A percentile compares a stretch with the other conserved stretches of the same genome.
Evolutionary conservation across 1,284 basidiomycete genomes (phyloP).

Genomic region (Heterobasidion occidentale): DNA sequence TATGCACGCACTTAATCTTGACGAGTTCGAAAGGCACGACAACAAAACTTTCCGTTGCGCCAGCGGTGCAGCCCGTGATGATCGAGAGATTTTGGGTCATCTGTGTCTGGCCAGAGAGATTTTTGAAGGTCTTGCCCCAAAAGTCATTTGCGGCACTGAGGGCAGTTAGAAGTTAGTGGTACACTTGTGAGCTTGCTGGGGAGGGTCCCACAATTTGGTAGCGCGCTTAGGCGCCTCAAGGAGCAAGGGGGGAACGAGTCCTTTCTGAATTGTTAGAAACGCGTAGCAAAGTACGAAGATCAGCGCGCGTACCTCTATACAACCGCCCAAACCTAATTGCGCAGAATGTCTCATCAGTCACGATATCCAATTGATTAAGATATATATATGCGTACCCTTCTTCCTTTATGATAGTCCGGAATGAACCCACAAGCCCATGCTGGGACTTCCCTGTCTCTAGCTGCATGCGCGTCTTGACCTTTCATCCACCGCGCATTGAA

Average conservation of each 20-base stretch:
- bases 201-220: constrained; percentile 77
- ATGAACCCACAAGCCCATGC: constrained; percentile 77
- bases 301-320: constrained; percentile 63
- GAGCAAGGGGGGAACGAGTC: constrained; percentile 91
- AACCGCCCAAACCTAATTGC: constrained; percentile 63
- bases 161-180: neutral
- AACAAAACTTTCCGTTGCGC: constrained; percentile 91
- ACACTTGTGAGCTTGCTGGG: neutral
- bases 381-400: constrained; percentile 61
- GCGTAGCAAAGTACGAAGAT: neutral
- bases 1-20: constrained; percentile 70
- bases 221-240: constrained; percentile 98
- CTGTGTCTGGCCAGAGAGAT: constrained; percentile 60
- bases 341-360: neutral
- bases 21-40: constrained; percentile 96
- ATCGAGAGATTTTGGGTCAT: constrained; percentile 87
- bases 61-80: constrained; percentile 88
- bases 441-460: constrained; percentile 77
- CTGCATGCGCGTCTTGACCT: constrained; percentile 98
- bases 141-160: constrained; percentile 81
- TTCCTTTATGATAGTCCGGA: constrained; percentile 69
- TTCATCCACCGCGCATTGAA: constrained; percentile 8
- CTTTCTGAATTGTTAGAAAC: constrained; percentile 21
- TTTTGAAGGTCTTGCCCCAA: constrained; percentile 80
- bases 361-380: no score